phyloP scores from a whole-genome alignment of 2,329 filamentous ascomycete species.

The Neonectria faginata region DNA sequence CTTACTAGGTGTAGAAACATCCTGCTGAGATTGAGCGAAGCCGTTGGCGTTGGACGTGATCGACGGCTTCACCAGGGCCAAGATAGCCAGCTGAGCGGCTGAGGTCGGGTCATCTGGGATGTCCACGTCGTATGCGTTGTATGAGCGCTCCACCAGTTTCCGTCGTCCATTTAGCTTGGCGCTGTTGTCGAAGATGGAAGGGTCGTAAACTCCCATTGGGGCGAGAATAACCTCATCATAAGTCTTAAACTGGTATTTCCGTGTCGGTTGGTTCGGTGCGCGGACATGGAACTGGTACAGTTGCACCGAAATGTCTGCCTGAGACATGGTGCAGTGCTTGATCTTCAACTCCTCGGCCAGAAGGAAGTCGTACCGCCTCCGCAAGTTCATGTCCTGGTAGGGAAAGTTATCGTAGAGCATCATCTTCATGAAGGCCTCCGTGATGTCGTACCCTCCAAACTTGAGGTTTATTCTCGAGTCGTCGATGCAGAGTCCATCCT shows the following conservation, averaged over 20 bases:
- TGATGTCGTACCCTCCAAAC: constrained; percentile 91
- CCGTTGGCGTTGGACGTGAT: constrained; percentile 60
- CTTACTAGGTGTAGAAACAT: constrained; percentile 70
- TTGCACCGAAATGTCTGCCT: constrained; percentile 89
- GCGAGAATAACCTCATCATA: constrained; percentile 97
- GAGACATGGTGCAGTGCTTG: constrained; percentile 91
- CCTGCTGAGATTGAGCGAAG: constrained; percentile 56
- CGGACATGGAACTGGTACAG: constrained; percentile 91
- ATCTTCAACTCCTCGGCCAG: constrained; percentile 96
- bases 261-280: constrained; percentile 86
- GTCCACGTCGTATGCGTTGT: constrained; percentile 92
- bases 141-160: constrained; percentile 86
- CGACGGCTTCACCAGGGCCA: constrained; percentile 70
- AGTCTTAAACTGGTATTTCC: constrained; percentile 95
- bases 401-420: constrained; percentile 97
- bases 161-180: constrained; percentile 83
- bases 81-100: constrained; percentile 79
- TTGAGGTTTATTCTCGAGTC: constrained; percentile 97
- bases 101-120: constrained; percentile 89
- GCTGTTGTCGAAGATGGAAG: constrained; percentile 85
- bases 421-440: constrained; percentile 96
- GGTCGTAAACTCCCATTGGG: constrained; percentile 94
- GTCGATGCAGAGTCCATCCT: constrained; percentile 94
- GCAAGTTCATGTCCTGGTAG: constrained; percentile 93
- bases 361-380: constrained; percentile 89